Evolutionary conservation across 768 basidiomycete species (phyloP).

Genomic region (Psilocybe subaeruginosa): DNA sequence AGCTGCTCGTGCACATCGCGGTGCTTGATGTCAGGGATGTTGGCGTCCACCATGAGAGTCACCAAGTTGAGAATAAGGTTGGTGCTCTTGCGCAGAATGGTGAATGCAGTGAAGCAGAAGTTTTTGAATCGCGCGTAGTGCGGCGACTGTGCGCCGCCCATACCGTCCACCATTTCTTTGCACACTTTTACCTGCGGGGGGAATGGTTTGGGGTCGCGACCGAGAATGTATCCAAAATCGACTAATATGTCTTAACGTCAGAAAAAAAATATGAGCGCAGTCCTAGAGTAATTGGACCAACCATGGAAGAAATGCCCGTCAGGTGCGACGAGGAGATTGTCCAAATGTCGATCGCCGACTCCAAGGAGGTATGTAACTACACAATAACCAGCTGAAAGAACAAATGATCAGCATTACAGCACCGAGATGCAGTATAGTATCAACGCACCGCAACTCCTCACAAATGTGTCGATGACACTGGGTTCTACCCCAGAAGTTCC

Average conservation of each 20-base stretch:
- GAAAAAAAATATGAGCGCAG: neutral
- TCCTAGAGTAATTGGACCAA: conserved; percentile 30
- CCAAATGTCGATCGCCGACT: conserved; percentile 95
- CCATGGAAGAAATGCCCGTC: conserved; percentile 99
- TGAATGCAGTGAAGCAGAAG: conserved; percentile 97
- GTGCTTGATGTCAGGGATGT: conserved; percentile 96
- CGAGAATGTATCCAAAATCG: conserved; percentile 98
- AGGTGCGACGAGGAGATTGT: conserved; percentile 90
- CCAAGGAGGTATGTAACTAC: conserved; percentile 96
- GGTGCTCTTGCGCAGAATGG: conserved; percentile 93
- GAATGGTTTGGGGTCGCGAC: conserved; percentile 96
- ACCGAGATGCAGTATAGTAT: neutral
- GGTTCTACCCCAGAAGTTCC: conserved; percentile 96
- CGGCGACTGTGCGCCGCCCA: conserved; percentile 96
- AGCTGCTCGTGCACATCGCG: conserved; percentile 87
- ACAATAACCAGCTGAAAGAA: conserved; percentile 87
- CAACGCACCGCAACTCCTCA: conserved; percentile 88
- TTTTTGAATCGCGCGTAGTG: conserved; percentile 97
- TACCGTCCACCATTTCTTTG: conserved; percentile 99
- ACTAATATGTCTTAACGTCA: conserved; percentile 49
- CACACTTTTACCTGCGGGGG: conserved; percentile 98
- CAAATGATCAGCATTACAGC: conserved; percentile 4
- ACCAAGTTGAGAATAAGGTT: conserved; percentile 97
- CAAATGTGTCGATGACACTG: conserved; percentile 92
- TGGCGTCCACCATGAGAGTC: conserved; percentile 96